Evolutionary conservation across 495 filamentous ascomycete genomes (phyloP), one percentile per base, ranked within the genome.

Genomic region (Cudoniella acicularis): DNA sequence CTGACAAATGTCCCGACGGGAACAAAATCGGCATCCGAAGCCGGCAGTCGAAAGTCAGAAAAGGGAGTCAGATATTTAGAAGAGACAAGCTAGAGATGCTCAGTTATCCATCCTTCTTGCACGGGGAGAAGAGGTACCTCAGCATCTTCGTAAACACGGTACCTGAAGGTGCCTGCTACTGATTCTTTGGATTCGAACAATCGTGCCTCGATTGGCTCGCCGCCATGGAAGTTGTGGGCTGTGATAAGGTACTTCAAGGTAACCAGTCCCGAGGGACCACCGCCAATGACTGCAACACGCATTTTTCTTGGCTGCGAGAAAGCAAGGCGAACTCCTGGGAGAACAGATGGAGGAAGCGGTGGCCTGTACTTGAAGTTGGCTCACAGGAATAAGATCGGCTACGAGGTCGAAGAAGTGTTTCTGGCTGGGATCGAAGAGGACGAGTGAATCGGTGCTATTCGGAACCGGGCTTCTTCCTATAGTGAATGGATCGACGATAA

Each of bases 241-340:
- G 61, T 59, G 24, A 71, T 18, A 0, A 77, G 74, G 43, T 75
- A 73, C 63, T 77, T 79, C 26, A 77, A 66, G 25, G 74, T 76
- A 18, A 76, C 72, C 10, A 79, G 67, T 10, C 76, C 76, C 2
- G 75, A 73, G 26, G 76, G 72, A 48, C 76, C 76, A 45, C 68
- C 75, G 36, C 76, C 76, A 66, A 77, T 70, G 53, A 77, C 66
- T 24, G 74, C 72, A 30, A 75, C 71, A 9, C 30, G 30, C 30
- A 36, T 36, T 36, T 36, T 36, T 13, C 30, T 13, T 36, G n/a
- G n/a, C n/a, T 48, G 61, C 42, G n/a, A n/a, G n/a, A n/a, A n/a
- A n/a, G n/a, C n/a, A n/a, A n/a, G n/a, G n/a, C n/a, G n/a, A n/a
- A 6, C 30, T 36, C 30, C 30, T 36, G 30, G 30, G 4, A 36